Evolutionary conservation across 352 stramenopile genomes (phyloP), one percentile per base, ranked within the genome.

Genomic region (Phytophthora cajani): DNA sequence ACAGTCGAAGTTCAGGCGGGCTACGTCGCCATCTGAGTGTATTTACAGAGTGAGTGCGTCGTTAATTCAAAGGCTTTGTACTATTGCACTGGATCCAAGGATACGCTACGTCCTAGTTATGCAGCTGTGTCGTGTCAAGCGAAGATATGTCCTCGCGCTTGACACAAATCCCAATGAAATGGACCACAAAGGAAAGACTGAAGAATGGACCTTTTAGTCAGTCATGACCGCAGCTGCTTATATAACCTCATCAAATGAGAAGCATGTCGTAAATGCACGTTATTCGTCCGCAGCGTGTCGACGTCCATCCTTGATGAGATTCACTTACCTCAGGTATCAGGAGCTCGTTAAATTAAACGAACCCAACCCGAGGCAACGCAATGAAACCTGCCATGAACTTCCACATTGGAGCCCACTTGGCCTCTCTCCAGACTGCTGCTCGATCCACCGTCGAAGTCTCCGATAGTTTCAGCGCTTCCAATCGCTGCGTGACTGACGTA

Each of bases 1-100:
- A 11, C 62, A 6, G 53, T 32, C 9, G 32, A 72, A 53, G 27
- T 67, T 1, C 52, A 68, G 27, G 58, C 58, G 9, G 42, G 33
- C 12, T 62, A 46, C n/a, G 59, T 62, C 23, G 38, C 59, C 1
- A 25, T 64, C 42, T 50, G 42, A 50, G 42, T 44, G 38, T 44
- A 44, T 17, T 44, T 33, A 33, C 30, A 33, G 30, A 33, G 6
- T 33, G 30, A 9, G 30, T 33, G 30, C 8, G 30, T 33, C 27
- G 27, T 33, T 3, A 8, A n/a, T 16, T 44, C 12, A 44, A 44
- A 44, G 38, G 11, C 36, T 44, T 44, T 44, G 38, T 44, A 44
- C 38, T 44, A 44, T 44, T 16, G 6, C 38, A 7, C 17, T n/a
- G 7, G 7, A 33, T 33, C 8, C 30, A 33, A 9, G 38, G 16